Base-by-base conservation (phyloP, 768 basidiomycete genomes). In the Kwoniella sp. region DNA sequence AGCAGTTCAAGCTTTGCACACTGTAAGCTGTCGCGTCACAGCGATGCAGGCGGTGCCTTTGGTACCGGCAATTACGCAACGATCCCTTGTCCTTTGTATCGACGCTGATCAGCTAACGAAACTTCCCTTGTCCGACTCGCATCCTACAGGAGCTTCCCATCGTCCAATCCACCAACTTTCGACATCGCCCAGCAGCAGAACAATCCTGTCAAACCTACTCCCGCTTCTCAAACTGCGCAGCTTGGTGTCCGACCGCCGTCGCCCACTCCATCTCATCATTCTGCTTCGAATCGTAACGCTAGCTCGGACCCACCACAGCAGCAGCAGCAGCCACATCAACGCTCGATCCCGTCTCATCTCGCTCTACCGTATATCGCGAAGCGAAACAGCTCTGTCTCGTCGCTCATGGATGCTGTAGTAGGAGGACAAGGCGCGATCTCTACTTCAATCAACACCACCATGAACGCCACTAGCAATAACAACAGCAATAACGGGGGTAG, bases 371-470 rank as follows among this genome's bases (percentile, higher is more conserved):
- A 59, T 30, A 30, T 65, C 28, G 7, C 63, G 1, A 30, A 59
- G 5, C 25, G 54, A 12, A 65, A 65, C 28, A 38, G 50, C 25
- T 55, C 52, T 22, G 54, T 57, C n/a, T 66, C 65, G 12, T 55
- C 52, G 8, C 59, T 66, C 11, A 57, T 66, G 59, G 65, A 66
- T 37, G 65, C 65, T 26, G 65, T 66, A 23, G 58, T 66, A 26
- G 65, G 63, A 48, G n/a, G n/a, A n/a, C n/a, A n/a, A n/a, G n/a
- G 41, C 41, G 9, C 41, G 4, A 45, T 17, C 41, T 45, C 41
- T 11, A 45, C 41, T 45, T 45, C 41, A 17, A 45, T 11, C 41
- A 45, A 20, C 41, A 45, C 9, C 41, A 45, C 20, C 41, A 9
- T 3, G 11, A 45, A 45, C 17, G 20, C 5, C 15, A 45, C 4